These are phyloP conservation scores for Penicillium alfredii DNA, from an alignment of 495 filamentous ascomycete genomes.

Conservation along the genomic window DNA sequence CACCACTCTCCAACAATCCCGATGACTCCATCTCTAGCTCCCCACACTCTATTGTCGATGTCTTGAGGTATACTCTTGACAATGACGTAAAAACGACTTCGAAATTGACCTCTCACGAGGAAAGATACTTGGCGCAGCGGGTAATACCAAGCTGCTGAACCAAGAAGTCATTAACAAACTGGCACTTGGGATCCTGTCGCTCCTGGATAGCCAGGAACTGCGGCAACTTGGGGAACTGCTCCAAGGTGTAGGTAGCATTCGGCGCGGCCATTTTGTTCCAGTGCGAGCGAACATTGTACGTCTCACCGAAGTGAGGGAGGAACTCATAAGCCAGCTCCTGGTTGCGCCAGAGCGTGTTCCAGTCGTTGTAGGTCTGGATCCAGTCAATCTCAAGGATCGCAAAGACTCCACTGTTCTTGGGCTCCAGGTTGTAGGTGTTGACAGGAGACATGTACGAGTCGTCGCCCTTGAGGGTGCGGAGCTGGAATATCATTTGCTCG, in stretches of 20 bases:
- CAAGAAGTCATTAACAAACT: constrained; percentile 19
- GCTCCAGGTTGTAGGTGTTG: constrained; percentile 15
- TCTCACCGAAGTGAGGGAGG: constrained; percentile 14
- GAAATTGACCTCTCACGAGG: too few species aligned
- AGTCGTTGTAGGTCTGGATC: constrained; percentile 17
- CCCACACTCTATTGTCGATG: too few species aligned
- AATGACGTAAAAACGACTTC: too few species aligned
- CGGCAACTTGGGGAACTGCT: constrained; percentile 14
- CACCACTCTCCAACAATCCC: too few species aligned
- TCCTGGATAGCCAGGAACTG: constrained; percentile 17
- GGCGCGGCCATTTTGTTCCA: constrained; percentile 21
- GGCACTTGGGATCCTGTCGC: constrained; percentile 18
- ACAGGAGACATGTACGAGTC: constrained; percentile 14
- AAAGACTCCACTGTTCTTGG: constrained; percentile 12
- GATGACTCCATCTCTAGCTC: too few species aligned
- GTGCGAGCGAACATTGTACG: constrained; percentile 17
- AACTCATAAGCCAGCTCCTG: constrained; percentile 13
- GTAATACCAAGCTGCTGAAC: constrained; percentile 14
- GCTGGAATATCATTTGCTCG: constrained; percentile 8
- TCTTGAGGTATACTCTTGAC: too few species aligned
- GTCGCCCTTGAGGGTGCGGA: constrained; percentile 14
- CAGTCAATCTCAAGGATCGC: constrained; percentile 14
- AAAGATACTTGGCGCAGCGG: too few species aligned
- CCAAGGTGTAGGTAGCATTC: constrained; percentile 13
- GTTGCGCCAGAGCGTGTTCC: constrained; percentile 10